Conservation (phyloP, 163 green algal genomes). For the Dunaliella salina region DNA sequence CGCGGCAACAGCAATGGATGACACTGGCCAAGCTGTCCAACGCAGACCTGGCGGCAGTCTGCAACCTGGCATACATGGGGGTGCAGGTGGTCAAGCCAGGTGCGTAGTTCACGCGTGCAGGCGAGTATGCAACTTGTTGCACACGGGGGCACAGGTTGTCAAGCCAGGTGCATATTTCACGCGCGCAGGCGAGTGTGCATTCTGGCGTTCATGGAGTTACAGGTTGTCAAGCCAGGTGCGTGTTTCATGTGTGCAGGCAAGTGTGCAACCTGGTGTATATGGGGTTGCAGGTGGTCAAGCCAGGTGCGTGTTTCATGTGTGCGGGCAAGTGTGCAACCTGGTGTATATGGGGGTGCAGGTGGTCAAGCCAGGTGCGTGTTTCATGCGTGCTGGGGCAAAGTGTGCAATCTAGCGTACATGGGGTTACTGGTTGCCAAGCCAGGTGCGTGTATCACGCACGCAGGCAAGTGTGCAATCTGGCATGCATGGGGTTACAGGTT, state of each 20-base stretch:
- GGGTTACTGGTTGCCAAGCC: slow-evolving; percentile 57
- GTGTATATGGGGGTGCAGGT: slow-evolving; percentile 79
- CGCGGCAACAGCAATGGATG: slow-evolving; percentile 41
- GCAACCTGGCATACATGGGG: slow-evolving; percentile 83
- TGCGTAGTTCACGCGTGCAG: too few relatives aligned
- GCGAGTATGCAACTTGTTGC: slow-evolving; percentile 81
- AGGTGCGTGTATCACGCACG: not conserved
- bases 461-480: slow-evolving; percentile 81
- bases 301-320: not conserved
- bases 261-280: slow-evolving; percentile 84
- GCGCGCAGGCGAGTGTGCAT: too few relatives aligned
- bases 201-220: slow-evolving; percentile 82
- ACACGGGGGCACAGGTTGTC: slow-evolving; percentile 69
- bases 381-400: not conserved
- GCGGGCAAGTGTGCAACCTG: slow-evolving; percentile 80
- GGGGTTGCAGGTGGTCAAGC: slow-evolving; percentile 57
- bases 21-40: slow-evolving; percentile 36
- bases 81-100: slow-evolving; percentile 50
- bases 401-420: slow-evolving; percentile 84
- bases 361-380: slow-evolving; percentile 15
- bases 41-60: slow-evolving; percentile 76
- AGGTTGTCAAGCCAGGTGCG: slow-evolving; percentile 34
- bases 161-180: slow-evolving; percentile 1
- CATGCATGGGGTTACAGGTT: slow-evolving; percentile 76
- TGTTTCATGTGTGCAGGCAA: too few relatives aligned